phyloP scores from a whole-genome alignment of 305 asterid species.

The Fraxinus floribunda region DNA sequence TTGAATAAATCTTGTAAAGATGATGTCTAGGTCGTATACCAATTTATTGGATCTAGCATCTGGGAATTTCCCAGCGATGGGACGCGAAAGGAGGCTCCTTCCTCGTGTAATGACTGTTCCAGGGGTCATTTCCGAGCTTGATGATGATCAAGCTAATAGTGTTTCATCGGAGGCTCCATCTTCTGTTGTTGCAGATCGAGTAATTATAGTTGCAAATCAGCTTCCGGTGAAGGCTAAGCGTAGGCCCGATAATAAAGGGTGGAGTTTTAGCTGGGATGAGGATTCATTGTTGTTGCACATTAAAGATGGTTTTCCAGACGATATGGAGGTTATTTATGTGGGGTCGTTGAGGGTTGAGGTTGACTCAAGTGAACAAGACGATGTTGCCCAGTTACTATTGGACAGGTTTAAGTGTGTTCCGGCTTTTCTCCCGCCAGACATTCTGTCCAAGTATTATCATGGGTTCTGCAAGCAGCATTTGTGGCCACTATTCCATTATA shows the following conservation, averaged over 20 bases:
- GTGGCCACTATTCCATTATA: conserved; percentile 52
- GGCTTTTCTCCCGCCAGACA: conserved; percentile 43
- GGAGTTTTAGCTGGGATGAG: conserved; percentile 56
- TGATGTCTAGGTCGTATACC: conserved; percentile 52
- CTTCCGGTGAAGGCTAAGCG: conserved; percentile 51
- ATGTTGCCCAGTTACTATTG: conserved; percentile 44
- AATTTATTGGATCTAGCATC: conserved; percentile 50
- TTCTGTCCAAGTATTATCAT: conserved; percentile 43
- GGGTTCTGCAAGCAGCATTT: conserved; percentile 50
- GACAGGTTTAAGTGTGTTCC: conserved; percentile 52
- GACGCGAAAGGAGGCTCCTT: conserved; percentile 39
- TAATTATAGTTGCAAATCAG: conserved; percentile 50
- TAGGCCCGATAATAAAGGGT: conserved; percentile 46
- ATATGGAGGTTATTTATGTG: conserved; percentile 50
- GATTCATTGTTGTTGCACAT: conserved; percentile 44
- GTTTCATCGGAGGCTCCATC: conserved; percentile 49
- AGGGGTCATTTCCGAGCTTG: conserved; percentile 50
- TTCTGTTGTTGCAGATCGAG: conserved; percentile 37
- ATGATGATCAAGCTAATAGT: conserved; percentile 49
- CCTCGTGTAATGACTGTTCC: conserved; percentile 54
- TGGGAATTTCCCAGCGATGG: conserved; percentile 52
- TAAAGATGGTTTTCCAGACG: conserved; percentile 48
- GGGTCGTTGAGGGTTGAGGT: conserved; percentile 47
- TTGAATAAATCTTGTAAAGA: conserved; percentile 29
- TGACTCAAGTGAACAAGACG: conserved; percentile 46